Conservation (phyloP, 2,329 filamentous ascomycete species). For the Ramularia endophylla region DNA sequence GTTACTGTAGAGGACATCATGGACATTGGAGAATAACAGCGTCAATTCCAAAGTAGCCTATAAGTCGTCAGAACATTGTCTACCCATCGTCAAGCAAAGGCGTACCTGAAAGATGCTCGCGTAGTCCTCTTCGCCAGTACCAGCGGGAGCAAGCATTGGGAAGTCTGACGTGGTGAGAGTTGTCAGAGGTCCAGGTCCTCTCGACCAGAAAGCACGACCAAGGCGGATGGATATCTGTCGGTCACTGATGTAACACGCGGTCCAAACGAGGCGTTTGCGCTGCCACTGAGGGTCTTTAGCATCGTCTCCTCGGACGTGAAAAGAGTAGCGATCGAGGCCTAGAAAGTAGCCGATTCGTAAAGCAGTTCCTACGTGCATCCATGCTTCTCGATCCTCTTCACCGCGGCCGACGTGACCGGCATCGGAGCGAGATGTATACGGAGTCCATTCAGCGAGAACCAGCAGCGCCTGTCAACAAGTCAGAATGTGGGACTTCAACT, state of each 20-base stretch:
- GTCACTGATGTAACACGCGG: slow-evolving; percentile 61
- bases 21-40: slow-evolving; percentile 66
- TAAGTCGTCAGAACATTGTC: slow-evolving; percentile 34
- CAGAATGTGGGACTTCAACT: not conserved
- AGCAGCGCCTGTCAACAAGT: slow-evolving; percentile 45
- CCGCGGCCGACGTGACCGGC: slow-evolving; percentile 62
- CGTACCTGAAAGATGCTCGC: slow-evolving; percentile 45
- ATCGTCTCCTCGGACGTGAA: slow-evolving; percentile 52
- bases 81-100: no score
- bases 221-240: slow-evolving; percentile 64
- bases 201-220: slow-evolving; percentile 67
- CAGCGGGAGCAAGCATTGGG: slow-evolving; percentile 56
- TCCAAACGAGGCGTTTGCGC: slow-evolving; percentile 63
- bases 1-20: slow-evolving; percentile 67
- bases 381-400: slow-evolving; percentile 67
- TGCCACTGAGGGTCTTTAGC: slow-evolving; percentile 55
- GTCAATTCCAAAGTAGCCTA: slow-evolving; percentile 67
- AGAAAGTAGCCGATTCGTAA: slow-evolving; percentile 65
- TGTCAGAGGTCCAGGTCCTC: slow-evolving; percentile 62
- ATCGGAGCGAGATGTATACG: slow-evolving; percentile 55
- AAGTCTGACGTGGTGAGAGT: slow-evolving; percentile 61
- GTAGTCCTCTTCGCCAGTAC: slow-evolving; percentile 58
- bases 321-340: slow-evolving; percentile 62
- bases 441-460: slow-evolving; percentile 67
- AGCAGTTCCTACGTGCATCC: slow-evolving; percentile 71